Conservation (phyloP, 805 yeast genomes). For the Jamesozyma spencerorum region DNA sequence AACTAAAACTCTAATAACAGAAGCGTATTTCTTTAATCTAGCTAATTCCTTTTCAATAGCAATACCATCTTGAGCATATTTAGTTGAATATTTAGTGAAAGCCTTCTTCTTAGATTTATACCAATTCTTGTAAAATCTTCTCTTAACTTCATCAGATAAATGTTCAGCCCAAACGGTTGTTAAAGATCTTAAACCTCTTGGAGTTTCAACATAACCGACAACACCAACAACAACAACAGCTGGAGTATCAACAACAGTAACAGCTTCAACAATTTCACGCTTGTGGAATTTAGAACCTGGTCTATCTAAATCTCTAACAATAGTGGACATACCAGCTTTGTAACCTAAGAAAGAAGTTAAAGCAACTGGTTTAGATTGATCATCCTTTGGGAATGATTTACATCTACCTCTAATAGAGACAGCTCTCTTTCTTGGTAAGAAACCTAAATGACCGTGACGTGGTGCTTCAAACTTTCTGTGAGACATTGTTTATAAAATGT, state of each 20-base stretch:
- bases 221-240: constrained; percentile 98
- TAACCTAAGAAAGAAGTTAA: constrained; percentile 99
- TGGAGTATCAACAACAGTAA: constrained; percentile 98
- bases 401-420: constrained; percentile 97
- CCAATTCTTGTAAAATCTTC: constrained; percentile 99
- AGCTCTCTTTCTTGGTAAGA: constrained; percentile 99
- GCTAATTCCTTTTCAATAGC: constrained; percentile 93
- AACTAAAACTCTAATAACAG: constrained; percentile 97
- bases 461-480: constrained; percentile 99
- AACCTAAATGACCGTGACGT: constrained; percentile 99
- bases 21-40: constrained; percentile 95
- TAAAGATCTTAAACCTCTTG: constrained; percentile 99
- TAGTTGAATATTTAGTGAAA: constrained; percentile 98
- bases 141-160: constrained; percentile 96
- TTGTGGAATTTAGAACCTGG: constrained; percentile 99
- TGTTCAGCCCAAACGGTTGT: constrained; percentile 99
- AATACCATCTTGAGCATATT: constrained; percentile 87
- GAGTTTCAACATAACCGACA: constrained; percentile 99
- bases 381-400: constrained; percentile 99
- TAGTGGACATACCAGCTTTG: constrained; percentile 99
- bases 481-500: constrained; percentile 52
- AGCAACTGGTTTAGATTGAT: constrained; percentile 94
- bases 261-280: constrained; percentile 99
- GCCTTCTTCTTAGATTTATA: constrained; percentile 99
- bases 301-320: constrained; percentile 99